These are phyloP conservation scores for Mycena maculata DNA, from an alignment of 768 basidiomycete genomes.

Conservation along the genomic window DNA sequence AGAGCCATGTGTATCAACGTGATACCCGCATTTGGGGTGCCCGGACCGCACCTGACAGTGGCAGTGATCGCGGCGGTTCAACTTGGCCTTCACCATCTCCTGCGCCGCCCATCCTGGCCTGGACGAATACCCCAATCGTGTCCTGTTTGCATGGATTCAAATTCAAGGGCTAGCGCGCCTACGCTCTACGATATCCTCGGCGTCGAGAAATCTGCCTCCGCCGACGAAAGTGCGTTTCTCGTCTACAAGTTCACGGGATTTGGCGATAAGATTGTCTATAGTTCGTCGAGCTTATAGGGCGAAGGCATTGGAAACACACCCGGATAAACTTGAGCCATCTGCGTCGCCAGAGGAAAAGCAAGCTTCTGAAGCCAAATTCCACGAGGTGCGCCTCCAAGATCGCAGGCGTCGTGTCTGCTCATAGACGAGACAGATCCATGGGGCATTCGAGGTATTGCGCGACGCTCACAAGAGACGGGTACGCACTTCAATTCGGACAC, in stretches of 20 bases:
- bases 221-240: conserved; percentile 38
- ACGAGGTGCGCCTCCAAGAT: conserved; percentile 56
- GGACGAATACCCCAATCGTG: background rate
- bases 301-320: conserved; percentile 77
- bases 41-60: conserved; percentile 14
- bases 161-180: conserved; percentile 6
- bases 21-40: conserved; percentile 18
- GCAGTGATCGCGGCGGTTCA: conserved; percentile 19
- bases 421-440: conserved; percentile 60
- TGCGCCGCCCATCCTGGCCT: conserved; percentile 22
- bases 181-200: conserved; percentile 38
- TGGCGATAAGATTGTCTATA: conserved; percentile 37
- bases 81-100: conserved; percentile 1
- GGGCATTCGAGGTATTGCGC: conserved; percentile 70
- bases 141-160: conserved; percentile 14
- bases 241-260: background rate
- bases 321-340: conserved; percentile 72
- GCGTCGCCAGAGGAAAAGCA: conserved; percentile 64
- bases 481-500: conserved; percentile 25
- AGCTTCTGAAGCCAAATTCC: conserved; percentile 68
- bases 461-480: conserved; percentile 69
- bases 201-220: conserved; percentile 33
- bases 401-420: conserved; percentile 26
- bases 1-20: background rate
- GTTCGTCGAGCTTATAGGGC: conserved; percentile 77